A percentile compares a stretch with the other conserved stretches of the same genome.
Evolutionary conservation across 176 grass and related monocot genomes (phyloP).

Genomic region (Oryza meridionalis): DNA sequence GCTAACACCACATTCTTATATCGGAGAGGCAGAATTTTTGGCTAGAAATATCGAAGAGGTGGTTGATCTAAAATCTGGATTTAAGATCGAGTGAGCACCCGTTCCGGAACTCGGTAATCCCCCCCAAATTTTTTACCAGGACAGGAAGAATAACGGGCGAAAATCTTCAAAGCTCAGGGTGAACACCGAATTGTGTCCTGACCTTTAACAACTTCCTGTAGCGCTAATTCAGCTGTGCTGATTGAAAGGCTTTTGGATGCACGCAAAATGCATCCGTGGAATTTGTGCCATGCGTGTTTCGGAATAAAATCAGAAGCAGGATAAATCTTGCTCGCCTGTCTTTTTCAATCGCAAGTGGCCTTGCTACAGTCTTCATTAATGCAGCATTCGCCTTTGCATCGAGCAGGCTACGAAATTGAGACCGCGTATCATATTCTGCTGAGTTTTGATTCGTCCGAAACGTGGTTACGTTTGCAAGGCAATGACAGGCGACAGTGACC

Average conservation of each 20-base stretch:
- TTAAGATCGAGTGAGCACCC: conserved; percentile 55
- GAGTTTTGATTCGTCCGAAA: not conserved
- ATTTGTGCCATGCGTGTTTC: conserved; percentile 5
- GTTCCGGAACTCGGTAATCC: not conserved
- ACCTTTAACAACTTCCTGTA: not conserved
- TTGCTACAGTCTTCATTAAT: not conserved
- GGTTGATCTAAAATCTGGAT: conserved; percentile 57
- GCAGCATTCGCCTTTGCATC: not conserved
- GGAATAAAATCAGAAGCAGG: not conserved
- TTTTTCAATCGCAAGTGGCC: not conserved
- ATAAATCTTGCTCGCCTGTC: not conserved
- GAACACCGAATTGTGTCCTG: not conserved
- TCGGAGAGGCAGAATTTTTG: conserved; percentile 74
- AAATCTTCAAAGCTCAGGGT: not conserved
- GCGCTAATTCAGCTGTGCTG: conserved; percentile 21
- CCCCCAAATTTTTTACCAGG: not conserved
- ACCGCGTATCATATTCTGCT: not conserved
- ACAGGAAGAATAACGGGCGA: conserved; percentile 33
- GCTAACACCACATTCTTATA: conserved; percentile 79
- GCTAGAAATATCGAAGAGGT: conserved; percentile 61
- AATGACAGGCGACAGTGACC: not conserved
- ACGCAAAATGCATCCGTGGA: not conserved
- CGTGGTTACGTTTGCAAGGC: not conserved
- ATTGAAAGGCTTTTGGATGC: conserved; percentile 5
- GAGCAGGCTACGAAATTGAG: not conserved